phyloP scores from a whole-genome alignment of 2,329 filamentous ascomycete genomes.

The Alternaria triticimaculans region DNA sequence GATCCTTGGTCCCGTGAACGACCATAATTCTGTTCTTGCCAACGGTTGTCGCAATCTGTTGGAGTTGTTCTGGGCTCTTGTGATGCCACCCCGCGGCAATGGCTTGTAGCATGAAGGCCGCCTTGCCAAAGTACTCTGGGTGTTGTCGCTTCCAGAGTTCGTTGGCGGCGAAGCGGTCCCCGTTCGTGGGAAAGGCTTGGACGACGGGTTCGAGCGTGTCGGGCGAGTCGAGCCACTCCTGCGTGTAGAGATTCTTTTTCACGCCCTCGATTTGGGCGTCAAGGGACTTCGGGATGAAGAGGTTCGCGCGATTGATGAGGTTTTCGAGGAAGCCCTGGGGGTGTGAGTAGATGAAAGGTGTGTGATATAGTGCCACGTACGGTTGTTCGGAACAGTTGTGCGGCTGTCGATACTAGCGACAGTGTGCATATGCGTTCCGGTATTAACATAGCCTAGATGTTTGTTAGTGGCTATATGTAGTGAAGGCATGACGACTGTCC shows the following conservation, averaged over 20 bases:
- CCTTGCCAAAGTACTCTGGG: constrained; percentile 65
- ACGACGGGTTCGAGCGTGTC: constrained; percentile 59
- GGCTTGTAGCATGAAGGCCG: constrained; percentile 77
- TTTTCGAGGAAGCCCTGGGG: constrained; percentile 64
- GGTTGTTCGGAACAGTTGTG: constrained; percentile 56
- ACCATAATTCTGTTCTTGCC: constrained; percentile 78
- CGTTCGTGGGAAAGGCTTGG: constrained; percentile 72
- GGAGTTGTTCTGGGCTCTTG: constrained; percentile 73
- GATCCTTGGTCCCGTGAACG: constrained; percentile 76
- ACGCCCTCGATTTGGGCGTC: constrained; percentile 71
- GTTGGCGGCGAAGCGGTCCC: constrained; percentile 80
- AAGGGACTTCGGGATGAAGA: constrained; percentile 72
- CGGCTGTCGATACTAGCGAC: constrained; percentile 58
- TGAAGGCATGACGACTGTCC: neutral
- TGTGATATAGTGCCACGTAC: constrained; percentile 22
- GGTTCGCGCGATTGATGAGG: constrained; percentile 62
- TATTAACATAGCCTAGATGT: constrained; percentile 49
- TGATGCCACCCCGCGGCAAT: constrained; percentile 80
- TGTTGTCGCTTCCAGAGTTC: constrained; percentile 76
- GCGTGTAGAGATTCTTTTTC: constrained; percentile 70
- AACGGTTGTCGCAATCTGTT: constrained; percentile 69
- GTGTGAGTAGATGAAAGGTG: constrained; percentile 48
- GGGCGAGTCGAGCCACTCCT: constrained; percentile 66
- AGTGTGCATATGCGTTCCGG: constrained; percentile 58
- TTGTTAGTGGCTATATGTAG: neutral